Evolutionary conservation across 2,329 filamentous ascomycete genomes (phyloP), one percentile per base, ranked within the genome.

Genomic region (Penicillium sp.): DNA sequence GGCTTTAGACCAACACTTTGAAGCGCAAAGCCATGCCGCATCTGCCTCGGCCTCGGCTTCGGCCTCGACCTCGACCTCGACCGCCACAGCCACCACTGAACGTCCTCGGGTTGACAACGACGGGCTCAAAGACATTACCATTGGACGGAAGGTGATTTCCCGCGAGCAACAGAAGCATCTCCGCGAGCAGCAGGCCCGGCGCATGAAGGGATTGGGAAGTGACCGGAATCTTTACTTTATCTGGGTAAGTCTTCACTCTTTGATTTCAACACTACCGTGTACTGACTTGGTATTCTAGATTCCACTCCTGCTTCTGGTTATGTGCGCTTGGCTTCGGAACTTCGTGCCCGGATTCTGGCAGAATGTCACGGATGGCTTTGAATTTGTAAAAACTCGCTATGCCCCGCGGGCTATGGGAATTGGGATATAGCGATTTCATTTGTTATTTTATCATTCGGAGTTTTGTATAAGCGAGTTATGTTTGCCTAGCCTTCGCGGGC

Each of bases 141-240:
- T 71, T 37, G 66, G 65, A 14, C 55, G 60, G 17, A 67, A 61
- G 41, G 56, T 62, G 17, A 65, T 70, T 29, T 68, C 66, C 11
- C 62, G 60, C 15, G 65, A 69, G 42, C 66, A 71, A 37, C 67
- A 71, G 43, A 67, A 70, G 43, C 64, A 70, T 44, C 59, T 72
- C 15, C 57, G 68, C 38, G 61, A 63, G 33, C 67, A 70, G 32
- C 69, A 72, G 46, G 66, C 66, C 20, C 63, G 59, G 32, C 66
- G 67, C 36, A 66, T 73, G 57, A 73, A 73, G 55, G 64, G 65
- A 16, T 56, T 74, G 14, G 61, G 60, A 35, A 71, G 64, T 40
- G 72, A 75, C 48, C 61, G 68, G 40, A 74, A 74, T 45, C 58
- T 74, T n/a, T 74, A 72, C 53, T 71, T 72, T 51, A 60, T 75